A percentile compares a stretch with the other conserved stretches of the same genome.
These are phyloP conservation scores for Cladosporium sp. DNA, from an alignment of 2,329 filamentous ascomycete species.

Conservation along the genomic window DNA sequence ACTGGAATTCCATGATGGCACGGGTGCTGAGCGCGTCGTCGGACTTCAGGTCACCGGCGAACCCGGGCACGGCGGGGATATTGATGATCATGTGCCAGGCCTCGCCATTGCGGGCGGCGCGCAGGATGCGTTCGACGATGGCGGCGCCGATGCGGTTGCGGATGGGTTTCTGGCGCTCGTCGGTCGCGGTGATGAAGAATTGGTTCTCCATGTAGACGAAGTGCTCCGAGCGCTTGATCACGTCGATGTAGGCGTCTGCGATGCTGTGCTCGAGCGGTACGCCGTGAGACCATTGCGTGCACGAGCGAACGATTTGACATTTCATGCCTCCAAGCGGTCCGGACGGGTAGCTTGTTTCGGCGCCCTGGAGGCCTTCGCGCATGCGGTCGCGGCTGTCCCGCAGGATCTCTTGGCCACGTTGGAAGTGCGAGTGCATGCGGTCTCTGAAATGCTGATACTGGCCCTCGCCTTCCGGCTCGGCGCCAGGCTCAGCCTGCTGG, in stretches of 20 bases:
- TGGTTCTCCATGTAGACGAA: constrained; percentile 99
- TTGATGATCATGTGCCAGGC: constrained; percentile 69
- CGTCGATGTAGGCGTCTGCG: constrained; percentile 87
- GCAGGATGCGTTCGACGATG: constrained; percentile 70
- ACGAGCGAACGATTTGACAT: constrained; percentile 67
- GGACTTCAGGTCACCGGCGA: constrained; percentile 70
- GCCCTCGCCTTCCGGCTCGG: constrained; percentile 21
- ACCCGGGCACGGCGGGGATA: constrained; percentile 75
- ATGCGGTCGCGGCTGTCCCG: constrained; percentile 21
- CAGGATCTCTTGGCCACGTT: constrained; percentile 20
- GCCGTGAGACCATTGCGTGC: constrained; percentile 53
- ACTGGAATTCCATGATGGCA: constrained; percentile 86
- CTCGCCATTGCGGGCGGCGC: constrained; percentile 59
- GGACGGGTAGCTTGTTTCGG: constrained; percentile 21
- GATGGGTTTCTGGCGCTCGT: constrained; percentile 62
- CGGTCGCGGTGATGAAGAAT: constrained; percentile 82
- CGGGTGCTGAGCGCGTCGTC: constrained; percentile 69
- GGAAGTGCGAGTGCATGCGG: constrained; percentile 24
- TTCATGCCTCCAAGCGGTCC: constrained; percentile 62
- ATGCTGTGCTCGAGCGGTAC: constrained; percentile 68
- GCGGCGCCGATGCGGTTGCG: constrained; percentile 72
- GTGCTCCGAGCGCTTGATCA: constrained; percentile 92
- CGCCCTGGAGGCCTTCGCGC: constrained; percentile 15
- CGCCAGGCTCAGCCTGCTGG: constrained; percentile 20
- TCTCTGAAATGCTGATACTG: constrained; percentile 28